phyloP scores from a whole-genome alignment of 805 yeast species.

The Priceomyces medius region DNA sequence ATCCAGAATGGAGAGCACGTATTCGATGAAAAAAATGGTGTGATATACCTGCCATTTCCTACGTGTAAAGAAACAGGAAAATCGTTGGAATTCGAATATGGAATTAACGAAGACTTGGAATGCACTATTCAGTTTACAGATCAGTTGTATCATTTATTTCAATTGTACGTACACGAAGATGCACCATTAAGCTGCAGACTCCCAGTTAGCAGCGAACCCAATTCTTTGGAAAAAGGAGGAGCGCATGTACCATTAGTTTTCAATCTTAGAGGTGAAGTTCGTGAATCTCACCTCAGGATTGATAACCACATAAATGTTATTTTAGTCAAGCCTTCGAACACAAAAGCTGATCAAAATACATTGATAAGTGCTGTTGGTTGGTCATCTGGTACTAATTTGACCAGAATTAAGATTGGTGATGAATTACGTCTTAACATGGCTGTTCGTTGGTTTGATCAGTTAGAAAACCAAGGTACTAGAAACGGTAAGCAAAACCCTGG shows the following conservation, averaged over 20 bases:
- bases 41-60: constrained; percentile 60
- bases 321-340: constrained; percentile 37
- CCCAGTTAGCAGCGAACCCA: constrained; percentile 47
- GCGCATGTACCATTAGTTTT: constrained; percentile 59
- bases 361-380: constrained; percentile 58
- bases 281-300: constrained; percentile 66
- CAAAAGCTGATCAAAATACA: constrained; percentile 31
- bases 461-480: constrained; percentile 19
- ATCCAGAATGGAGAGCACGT: constrained; percentile 74
- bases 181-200: constrained; percentile 70
- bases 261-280: constrained; percentile 64
- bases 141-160: constrained; percentile 68
- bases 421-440: constrained; percentile 55
- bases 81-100: constrained; percentile 57
- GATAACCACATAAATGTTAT: constrained; percentile 58
- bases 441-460: constrained; percentile 52
- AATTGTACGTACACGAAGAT: constrained; percentile 74
- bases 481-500: constrained; percentile 12
- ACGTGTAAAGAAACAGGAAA: constrained; percentile 62
- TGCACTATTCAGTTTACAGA: constrained; percentile 66
- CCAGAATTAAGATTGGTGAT: constrained; percentile 67
- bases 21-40: constrained; percentile 59
- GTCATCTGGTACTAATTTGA: constrained; percentile 59
- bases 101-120: constrained; percentile 48
- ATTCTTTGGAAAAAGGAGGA: constrained; percentile 42